These are phyloP conservation scores for Botryobasidium botryosum DNA, from an alignment of 768 basidiomycete genomes.

Conservation along the genomic window DNA sequence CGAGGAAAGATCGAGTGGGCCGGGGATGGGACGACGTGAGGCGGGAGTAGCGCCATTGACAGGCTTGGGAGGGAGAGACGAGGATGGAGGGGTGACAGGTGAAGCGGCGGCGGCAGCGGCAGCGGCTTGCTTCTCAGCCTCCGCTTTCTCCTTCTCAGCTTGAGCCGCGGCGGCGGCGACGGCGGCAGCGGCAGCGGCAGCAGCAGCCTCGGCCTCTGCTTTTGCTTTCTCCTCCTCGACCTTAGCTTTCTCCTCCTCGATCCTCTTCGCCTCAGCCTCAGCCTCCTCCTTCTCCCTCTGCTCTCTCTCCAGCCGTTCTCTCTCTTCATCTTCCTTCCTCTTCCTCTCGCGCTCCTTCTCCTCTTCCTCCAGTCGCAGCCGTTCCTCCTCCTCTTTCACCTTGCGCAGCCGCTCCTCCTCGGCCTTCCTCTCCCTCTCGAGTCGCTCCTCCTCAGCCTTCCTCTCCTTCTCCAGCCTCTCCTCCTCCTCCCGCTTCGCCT, in stretches of 20 bases:
- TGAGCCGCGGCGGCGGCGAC: conserved; percentile 17
- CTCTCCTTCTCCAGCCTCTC: conserved; percentile 19
- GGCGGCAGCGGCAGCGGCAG: conserved; percentile 13
- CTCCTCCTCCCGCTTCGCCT: conserved; percentile 17
- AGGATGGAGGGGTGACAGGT: conserved; percentile 23
- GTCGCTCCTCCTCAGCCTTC: conserved; percentile 3
- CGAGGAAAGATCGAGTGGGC: conserved; percentile 49
- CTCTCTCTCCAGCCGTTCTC: conserved; percentile 11
- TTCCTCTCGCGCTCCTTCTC: conserved; percentile 23
- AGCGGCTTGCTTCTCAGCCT: conserved; percentile 10
- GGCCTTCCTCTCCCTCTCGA: conserved; percentile 20
- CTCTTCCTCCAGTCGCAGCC: conserved; percentile 12
- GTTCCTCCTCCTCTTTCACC: conserved; percentile 20
- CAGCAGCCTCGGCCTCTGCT: conserved; percentile 21
- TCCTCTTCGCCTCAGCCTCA: conserved; percentile 16
- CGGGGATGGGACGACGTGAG: conserved; percentile 39
- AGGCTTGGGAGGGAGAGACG: conserved; percentile 10
- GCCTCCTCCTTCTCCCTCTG: not conserved
- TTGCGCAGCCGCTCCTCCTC: conserved; percentile 17
- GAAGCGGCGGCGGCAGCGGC: conserved; percentile 11
- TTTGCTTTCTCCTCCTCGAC: conserved; percentile 30
- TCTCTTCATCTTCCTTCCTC: conserved; percentile 17
- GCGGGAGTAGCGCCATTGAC: conserved; percentile 13
- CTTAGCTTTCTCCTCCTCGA: conserved; percentile 30
- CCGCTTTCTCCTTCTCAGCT: conserved; percentile 8